Conservation (phyloP, 495 filamentous ascomycete genomes). For the Xylona heveae region DNA sequence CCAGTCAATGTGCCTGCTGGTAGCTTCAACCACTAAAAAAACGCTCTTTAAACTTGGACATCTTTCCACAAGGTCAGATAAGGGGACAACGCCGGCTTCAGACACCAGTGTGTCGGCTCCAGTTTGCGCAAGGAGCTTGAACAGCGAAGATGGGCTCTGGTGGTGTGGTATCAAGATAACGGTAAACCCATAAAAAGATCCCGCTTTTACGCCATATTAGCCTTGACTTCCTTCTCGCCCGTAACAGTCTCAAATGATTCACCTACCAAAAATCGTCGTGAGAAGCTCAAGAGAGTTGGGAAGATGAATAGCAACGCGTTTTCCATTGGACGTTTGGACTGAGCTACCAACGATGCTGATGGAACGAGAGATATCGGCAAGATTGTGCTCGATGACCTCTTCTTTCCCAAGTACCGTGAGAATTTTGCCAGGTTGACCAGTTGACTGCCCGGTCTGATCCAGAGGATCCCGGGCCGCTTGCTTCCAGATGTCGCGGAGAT, state of each 20-base stretch:
- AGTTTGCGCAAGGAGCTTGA: conserved; percentile 44
- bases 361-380: conserved; percentile 56
- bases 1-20: conserved; percentile 82
- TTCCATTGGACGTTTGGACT: conserved; percentile 42
- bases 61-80: conserved; percentile 43
- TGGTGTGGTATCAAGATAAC: conserved; percentile 73
- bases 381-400: conserved; percentile 43
- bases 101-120: conserved; percentile 66
- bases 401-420: conserved; percentile 62
- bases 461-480: conserved; percentile 41
- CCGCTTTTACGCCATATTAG: conserved; percentile 24
- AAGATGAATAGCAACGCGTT: conserved; percentile 71
- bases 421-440: conserved; percentile 51
- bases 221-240: too few relatives aligned
- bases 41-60: conserved; percentile 54
- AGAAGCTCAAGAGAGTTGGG: conserved; percentile 86
- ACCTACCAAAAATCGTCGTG: conserved; percentile 41
- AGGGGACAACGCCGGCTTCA: conserved; percentile 68
- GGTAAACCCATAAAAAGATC: conserved; percentile 63
- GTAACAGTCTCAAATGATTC: too few relatives aligned
- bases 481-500: conserved; percentile 85
- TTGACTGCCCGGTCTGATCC: conserved; percentile 32
- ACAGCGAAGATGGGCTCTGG: conserved; percentile 38
- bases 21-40: conserved; percentile 83
- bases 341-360: conserved; percentile 73